Conservation (phyloP, 164 flowering plant genomes). For the Vitis amurensis region DNA sequence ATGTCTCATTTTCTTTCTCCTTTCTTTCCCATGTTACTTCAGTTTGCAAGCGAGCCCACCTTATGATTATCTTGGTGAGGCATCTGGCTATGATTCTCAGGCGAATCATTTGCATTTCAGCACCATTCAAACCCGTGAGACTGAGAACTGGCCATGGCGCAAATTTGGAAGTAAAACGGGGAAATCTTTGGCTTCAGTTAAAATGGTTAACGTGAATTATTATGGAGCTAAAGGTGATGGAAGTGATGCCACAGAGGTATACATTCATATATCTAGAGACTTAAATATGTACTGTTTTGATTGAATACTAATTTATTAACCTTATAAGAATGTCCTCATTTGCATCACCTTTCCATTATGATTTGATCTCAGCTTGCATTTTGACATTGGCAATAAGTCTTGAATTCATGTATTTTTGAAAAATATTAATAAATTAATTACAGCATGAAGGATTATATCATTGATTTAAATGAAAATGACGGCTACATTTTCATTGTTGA, state of each 20-base stretch:
- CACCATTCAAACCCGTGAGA: conserved; percentile 16
- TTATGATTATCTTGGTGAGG: conserved; percentile 4
- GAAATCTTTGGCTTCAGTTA: conserved; percentile 7
- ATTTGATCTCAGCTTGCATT: neutral
- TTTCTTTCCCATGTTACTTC: conserved; percentile 15
- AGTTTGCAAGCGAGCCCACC: conserved; percentile 20
- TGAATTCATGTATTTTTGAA: too few species aligned
- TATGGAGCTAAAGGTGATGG: conserved; percentile 72
- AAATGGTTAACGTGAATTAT: conserved; percentile 34
- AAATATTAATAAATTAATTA: too few species aligned
- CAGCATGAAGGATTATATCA: too few species aligned
- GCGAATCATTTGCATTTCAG: conserved; percentile 31
- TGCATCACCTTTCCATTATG: neutral
- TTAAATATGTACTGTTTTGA: too few species aligned
- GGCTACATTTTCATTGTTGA: too few species aligned
- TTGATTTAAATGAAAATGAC: too few species aligned
- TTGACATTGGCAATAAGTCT: neutral
- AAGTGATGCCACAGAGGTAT: conserved; percentile 52
- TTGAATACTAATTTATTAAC: too few species aligned
- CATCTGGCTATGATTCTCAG: conserved; percentile 13
- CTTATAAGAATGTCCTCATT: too few species aligned
- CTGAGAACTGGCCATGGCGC: conserved; percentile 8
- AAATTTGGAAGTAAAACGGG: conserved; percentile 7
- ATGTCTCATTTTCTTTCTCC: conserved; percentile 12
- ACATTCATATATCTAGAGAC: neutral